Conservation (phyloP, 2,329 filamentous ascomycete genomes). For the Hymenoscyphus repandus region DNA sequence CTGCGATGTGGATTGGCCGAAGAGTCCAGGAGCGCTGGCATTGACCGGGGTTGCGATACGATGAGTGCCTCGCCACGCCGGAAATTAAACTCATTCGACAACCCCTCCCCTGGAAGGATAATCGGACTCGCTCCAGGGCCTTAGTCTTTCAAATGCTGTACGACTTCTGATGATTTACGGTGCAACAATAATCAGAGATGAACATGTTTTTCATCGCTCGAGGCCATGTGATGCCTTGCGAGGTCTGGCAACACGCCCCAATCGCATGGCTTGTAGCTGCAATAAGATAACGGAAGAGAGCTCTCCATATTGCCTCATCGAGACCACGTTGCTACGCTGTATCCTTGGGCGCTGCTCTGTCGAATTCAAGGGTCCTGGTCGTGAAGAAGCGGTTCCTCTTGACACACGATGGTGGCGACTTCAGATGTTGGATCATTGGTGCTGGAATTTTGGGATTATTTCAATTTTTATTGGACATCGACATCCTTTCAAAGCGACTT, state of each 20-base stretch:
- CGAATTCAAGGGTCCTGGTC: neutral
- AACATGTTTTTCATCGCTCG: neutral
- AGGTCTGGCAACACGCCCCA: neutral
- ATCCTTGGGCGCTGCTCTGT: neutral
- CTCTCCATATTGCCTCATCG: conserved; percentile 3
- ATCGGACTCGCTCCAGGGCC: neutral
- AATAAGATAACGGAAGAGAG: conserved; percentile 9
- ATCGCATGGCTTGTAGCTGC: neutral
- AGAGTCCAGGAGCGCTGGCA: neutral
- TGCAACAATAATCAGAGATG: neutral
- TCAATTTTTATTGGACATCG: neutral
- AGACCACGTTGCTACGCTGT: neutral
- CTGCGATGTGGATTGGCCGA: neutral
- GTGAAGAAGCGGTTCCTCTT: neutral
- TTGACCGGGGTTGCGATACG: conserved; percentile 8
- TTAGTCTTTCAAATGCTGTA: neutral
- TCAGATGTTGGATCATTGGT: neutral
- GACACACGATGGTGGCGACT: neutral
- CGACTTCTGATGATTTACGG: neutral
- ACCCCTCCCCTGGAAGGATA: neutral
- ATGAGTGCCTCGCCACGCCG: conserved; percentile 8
- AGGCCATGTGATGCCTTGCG: conserved; percentile 3
- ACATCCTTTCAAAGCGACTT: neutral
- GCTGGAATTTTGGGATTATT: neutral
- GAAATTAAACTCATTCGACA: conserved; percentile 4